Evolutionary conservation across 352 stramenopile genomes (phyloP).

Genomic region (Lagenidium sp.): DNA sequence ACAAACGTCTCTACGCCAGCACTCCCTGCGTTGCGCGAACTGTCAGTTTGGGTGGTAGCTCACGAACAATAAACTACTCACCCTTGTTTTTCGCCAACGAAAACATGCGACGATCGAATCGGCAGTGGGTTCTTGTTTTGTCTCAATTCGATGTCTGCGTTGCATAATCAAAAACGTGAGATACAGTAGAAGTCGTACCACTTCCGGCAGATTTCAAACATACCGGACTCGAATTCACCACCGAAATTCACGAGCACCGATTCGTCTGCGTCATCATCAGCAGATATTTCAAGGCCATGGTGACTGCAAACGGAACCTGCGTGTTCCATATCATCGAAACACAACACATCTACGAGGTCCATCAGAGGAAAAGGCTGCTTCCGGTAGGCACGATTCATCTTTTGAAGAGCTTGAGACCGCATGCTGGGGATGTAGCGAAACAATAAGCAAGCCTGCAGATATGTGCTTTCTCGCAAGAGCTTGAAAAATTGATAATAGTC

Average conservation of each 20-base stretch:
- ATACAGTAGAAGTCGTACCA: neutral
- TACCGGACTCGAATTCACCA: conserved; percentile 71
- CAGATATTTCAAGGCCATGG: conserved; percentile 48
- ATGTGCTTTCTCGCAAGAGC: conserved; percentile 62
- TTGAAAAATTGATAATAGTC: conserved; percentile 83
- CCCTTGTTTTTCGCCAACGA: conserved; percentile 76
- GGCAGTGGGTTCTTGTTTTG: conserved; percentile 58
- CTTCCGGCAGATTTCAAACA: neutral
- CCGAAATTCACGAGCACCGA: conserved; percentile 61
- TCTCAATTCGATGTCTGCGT: conserved; percentile 51
- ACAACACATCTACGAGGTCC: conserved; percentile 55
- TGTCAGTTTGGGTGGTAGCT: conserved; percentile 1
- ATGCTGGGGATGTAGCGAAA: conserved; percentile 77
- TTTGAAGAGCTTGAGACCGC: conserved; percentile 57
- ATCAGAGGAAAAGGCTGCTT: conserved; percentile 58
- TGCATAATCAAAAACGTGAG: neutral
- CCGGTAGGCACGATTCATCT: conserved; percentile 72
- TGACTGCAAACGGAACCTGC: conserved; percentile 49
- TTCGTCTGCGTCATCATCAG: conserved; percentile 30
- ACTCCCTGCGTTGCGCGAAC: too few relatives aligned
- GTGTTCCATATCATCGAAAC: conserved; percentile 78
- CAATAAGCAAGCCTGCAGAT: conserved; percentile 75
- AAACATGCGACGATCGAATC: conserved; percentile 47
- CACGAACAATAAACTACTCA: conserved; percentile 15
- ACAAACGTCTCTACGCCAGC: conserved; percentile 57